Conservation (phyloP, 2,329 filamentous ascomycete genomes). For the Verticillium albo-atrum region DNA sequence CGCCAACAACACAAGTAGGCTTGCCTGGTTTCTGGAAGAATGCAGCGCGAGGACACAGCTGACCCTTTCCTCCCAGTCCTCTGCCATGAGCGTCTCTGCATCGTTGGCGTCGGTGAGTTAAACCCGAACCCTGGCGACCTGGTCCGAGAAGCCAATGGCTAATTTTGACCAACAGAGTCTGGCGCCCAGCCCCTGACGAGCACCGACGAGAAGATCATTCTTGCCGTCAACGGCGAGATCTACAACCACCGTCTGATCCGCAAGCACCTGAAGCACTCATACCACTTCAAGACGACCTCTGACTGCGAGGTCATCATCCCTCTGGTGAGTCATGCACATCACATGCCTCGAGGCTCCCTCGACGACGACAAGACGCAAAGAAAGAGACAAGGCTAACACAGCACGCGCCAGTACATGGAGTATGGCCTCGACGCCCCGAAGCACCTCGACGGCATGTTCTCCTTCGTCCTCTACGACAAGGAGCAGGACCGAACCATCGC, state of each 20-base stretch:
- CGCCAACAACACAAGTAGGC: constrained; percentile 84
- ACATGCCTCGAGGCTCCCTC: neutral
- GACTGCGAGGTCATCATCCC: constrained; percentile 99
- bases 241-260: constrained; percentile 98
- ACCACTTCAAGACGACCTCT: constrained; percentile 97
- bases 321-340: constrained; percentile 55
- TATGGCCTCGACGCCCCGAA: constrained; percentile 89
- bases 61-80: constrained; percentile 58
- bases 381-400: no score
- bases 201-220: constrained; percentile 78
- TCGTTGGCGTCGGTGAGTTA: constrained; percentile 86
- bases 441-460: constrained; percentile 98
- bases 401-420: constrained; percentile 69
- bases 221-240: constrained; percentile 98
- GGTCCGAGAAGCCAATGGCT: neutral
- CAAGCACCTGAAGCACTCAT: constrained; percentile 76
- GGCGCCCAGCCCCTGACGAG: constrained; percentile 95
- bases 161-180: constrained; percentile 56
- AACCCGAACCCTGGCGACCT: neutral
- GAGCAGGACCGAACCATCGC: constrained; percentile 87
- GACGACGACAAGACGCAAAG: no score
- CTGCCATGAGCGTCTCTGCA: constrained; percentile 94
- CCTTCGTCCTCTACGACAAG: constrained; percentile 97
- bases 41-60: constrained; percentile 11
- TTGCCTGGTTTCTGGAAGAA: neutral